Evolutionary conservation across 306 rosid genomes (phyloP), one percentile per base, ranked within the genome.

Genomic region (Argentina anserina): DNA sequence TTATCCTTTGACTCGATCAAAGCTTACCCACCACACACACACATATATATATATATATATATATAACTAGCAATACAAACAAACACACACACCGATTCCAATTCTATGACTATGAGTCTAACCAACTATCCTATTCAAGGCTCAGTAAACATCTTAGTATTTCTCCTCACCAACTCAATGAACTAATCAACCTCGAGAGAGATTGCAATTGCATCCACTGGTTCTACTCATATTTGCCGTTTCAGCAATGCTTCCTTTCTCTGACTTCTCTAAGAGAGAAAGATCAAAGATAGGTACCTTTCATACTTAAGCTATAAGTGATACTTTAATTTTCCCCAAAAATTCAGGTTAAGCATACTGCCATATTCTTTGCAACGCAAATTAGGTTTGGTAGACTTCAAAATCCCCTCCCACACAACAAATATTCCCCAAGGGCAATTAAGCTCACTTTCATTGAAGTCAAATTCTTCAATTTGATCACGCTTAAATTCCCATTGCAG

Each of bases 331-430:
- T 79, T 70, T 76, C 60, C 72, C 43, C 71, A 65, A 26, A 68
- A 55, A 7, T 18, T 50, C 55, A n/a, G 84, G 82, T 67, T 65
- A 75, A 42, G 84, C 85, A 87, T n/a, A n/a, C n/a, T n/a, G n/a
- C n/a, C n/a, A n/a, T 82, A 73, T 73, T 70, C 81, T 65, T 68
- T 25, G 64, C 67, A 34, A 36, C 45, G 33, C 50, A 12, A 77
- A 49, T 49, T 25, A 66, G 75, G 65, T 53, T 7, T 56, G 41
- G 33, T 17, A 37, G 72, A 49, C 20, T 55, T 25, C 34, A 36
- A 29, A 47, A 47, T 23, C 40, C 71, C 43, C n/a, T 43, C 77
- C 72, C 75, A 39, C 75, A 39, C 65, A 7, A 33, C 64, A 49
- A 3, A 3, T 17, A 69, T 69, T 50, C 49, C 17, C 42, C 47